Conservation (phyloP, 2,329 filamentous ascomycete species). For the Huntiella savannae region DNA sequence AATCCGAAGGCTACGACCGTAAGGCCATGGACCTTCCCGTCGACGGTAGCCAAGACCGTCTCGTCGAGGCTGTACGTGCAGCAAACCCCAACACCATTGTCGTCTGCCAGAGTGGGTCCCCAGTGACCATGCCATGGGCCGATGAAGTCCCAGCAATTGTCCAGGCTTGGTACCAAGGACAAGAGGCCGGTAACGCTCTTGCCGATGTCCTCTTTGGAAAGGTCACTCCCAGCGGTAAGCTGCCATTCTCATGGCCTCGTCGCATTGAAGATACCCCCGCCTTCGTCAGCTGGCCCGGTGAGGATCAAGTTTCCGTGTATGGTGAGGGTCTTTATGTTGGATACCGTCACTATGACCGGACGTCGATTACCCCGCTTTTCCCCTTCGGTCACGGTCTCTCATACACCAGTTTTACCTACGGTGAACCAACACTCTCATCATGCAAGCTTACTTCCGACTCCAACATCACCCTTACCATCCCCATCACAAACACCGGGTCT, state of each 20-base stretch:
- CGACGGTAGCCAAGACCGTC: conserved; percentile 37
- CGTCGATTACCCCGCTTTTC: conserved; percentile 41
- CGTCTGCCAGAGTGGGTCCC: conserved; percentile 50
- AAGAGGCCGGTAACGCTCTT: conserved; percentile 51
- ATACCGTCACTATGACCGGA: conserved; percentile 52
- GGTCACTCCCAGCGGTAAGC: conserved; percentile 46
- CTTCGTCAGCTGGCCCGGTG: conserved; percentile 54
- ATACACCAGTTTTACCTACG: conserved; percentile 51
- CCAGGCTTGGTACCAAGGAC: conserved; percentile 58
- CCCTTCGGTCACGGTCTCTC: conserved; percentile 57
- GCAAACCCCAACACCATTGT: conserved; percentile 49
- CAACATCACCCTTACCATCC: conserved; percentile 27
- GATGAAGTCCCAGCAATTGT: conserved; percentile 44
- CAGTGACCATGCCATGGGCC: conserved; percentile 52
- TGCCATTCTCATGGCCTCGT: conserved; percentile 50
- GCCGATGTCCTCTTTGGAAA: conserved; percentile 47
- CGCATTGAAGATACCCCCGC: conserved; percentile 47
- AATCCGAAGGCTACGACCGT: conserved; percentile 55
- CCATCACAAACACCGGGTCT: conserved; percentile 34
- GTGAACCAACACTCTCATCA: conserved; percentile 30
- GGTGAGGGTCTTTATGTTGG: conserved; percentile 57
- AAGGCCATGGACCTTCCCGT: conserved; percentile 54
- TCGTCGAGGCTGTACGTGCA: conserved; percentile 41
- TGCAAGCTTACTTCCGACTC: conserved; percentile 21
- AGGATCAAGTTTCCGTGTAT: conserved; percentile 48